Evolutionary conservation across 192 early-diverging fungal genomes (phyloP).

Genomic region (Globomyces pollinis-pini): DNA sequence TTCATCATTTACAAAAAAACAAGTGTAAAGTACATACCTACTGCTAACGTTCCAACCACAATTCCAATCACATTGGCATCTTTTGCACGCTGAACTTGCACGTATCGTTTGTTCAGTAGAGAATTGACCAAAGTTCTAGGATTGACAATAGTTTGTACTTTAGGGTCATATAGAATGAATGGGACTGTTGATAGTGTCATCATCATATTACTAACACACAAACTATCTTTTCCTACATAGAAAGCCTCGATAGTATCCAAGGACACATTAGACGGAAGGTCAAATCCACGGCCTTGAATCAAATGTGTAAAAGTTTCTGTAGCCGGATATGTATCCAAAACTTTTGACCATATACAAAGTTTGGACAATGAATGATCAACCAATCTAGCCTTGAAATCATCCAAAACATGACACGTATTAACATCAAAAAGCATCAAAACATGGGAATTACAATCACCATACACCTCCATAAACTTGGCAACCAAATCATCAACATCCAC

Average conservation of each 20-base stretch:
- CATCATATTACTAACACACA: conserved; percentile 79
- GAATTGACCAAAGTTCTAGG: conserved; percentile 20
- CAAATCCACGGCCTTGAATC: conserved; percentile 7
- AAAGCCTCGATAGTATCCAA: conserved; percentile 65
- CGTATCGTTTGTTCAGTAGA: conserved; percentile 53
- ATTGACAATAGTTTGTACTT: conserved; percentile 37
- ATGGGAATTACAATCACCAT: background rate
- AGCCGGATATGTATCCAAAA: too few species aligned
- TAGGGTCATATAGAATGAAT: conserved; percentile 65
- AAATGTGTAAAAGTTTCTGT: background rate
- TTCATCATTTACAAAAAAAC: conserved; percentile 17
- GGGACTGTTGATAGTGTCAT: conserved; percentile 62
- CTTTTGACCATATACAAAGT: background rate
- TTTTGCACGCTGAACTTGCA: conserved; percentile 82
- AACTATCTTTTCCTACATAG: conserved; percentile 76
- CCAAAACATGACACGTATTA: background rate
- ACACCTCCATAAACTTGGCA: background rate
- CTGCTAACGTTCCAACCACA: conserved; percentile 90
- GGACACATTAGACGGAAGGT: conserved; percentile 14
- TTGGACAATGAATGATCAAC: background rate
- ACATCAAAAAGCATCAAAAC: background rate
- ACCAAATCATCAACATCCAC: conserved; percentile 59
- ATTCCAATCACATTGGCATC: conserved; percentile 91
- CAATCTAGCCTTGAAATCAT: background rate
- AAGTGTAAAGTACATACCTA: conserved; percentile 70